Evolutionary conservation across 768 basidiomycete genomes (phyloP).

Genomic region (Rossbeevera mucosa): DNA sequence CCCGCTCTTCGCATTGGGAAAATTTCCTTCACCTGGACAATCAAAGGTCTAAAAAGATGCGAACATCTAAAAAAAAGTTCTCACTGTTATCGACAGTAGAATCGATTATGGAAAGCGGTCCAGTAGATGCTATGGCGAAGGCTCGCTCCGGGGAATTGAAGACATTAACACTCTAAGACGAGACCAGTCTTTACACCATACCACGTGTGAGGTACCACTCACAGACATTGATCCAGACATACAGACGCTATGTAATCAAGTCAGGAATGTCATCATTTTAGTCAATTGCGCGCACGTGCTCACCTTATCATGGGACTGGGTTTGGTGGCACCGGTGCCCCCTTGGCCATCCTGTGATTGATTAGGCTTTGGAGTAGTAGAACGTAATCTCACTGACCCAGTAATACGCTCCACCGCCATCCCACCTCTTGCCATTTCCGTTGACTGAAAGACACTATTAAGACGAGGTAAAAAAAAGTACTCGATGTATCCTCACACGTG

Average conservation of each 20-base stretch:
- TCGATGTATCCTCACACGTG: slow-evolving; percentile 37
- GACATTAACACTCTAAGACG: slow-evolving; percentile 31
- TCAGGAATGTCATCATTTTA: not conserved
- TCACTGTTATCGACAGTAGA: slow-evolving; percentile 55
- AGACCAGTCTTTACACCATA: not conserved
- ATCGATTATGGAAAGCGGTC: slow-evolving; percentile 38
- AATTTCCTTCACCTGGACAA: slow-evolving; percentile 45
- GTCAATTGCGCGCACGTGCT: not conserved
- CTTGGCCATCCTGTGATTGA: slow-evolving; percentile 24
- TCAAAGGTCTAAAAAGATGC: not conserved
- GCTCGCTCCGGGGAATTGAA: slow-evolving; percentile 38
- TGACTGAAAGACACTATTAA: slow-evolving; percentile 17
- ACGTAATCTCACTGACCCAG: slow-evolving; percentile 31
- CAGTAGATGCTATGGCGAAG: slow-evolving; percentile 29
- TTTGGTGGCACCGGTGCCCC: slow-evolving; percentile 14
- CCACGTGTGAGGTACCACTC: not conserved
- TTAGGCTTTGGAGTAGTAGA: not conserved
- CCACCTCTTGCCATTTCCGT: slow-evolving; percentile 40
- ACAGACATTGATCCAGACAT: slow-evolving; percentile 39
- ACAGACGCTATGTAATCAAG: slow-evolving; percentile 25
- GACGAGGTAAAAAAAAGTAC: not conserved
- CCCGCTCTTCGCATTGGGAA: slow-evolving; percentile 47
- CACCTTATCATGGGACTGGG: slow-evolving; percentile 41
- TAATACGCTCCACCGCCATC: slow-evolving; percentile 41
- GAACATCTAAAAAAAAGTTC: slow-evolving; percentile 7